Evolutionary conservation across 164 flowering plant species (phyloP).

Genomic region (Tetracentron sinense): DNA sequence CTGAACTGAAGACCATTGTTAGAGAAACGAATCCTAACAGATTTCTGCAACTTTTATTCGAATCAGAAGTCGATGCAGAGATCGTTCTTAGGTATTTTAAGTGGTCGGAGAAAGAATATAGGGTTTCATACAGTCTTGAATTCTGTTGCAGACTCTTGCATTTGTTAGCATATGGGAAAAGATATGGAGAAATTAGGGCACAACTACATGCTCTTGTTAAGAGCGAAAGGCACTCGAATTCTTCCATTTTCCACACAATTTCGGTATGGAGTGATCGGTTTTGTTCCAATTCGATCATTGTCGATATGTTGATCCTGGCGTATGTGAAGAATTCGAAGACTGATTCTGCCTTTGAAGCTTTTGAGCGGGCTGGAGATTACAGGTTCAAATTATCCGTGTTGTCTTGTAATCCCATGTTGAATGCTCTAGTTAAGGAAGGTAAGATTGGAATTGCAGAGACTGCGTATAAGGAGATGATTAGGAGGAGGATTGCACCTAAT

Average conservation of each 20-base stretch:
- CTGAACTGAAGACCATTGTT: conserved; percentile 32
- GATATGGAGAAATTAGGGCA: conserved; percentile 35
- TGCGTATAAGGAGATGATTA: conserved; percentile 54
- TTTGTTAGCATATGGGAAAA: conserved; percentile 29
- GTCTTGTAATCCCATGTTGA: conserved; percentile 54
- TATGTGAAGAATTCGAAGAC: conserved; percentile 35
- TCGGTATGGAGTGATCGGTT: conserved; percentile 22
- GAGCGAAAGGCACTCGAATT: conserved; percentile 20
- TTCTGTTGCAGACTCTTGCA: conserved; percentile 29
- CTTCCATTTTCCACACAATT: conserved; percentile 41
- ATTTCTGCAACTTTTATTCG: conserved; percentile 34
- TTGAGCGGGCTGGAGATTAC: conserved; percentile 58
- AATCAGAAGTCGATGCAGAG: conserved; percentile 23
- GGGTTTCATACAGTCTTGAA: conserved; percentile 31
- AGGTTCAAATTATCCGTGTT: conserved; percentile 43
- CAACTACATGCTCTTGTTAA: conserved; percentile 38
- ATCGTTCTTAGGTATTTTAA: conserved; percentile 34
- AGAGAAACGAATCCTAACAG: conserved; percentile 16
- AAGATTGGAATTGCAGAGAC: conserved; percentile 32
- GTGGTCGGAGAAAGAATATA: conserved; percentile 41
- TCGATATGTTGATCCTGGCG: conserved; percentile 53
- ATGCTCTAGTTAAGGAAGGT: conserved; percentile 37
- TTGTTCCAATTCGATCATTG: conserved; percentile 30
- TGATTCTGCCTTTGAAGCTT: conserved; percentile 46
- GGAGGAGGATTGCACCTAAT: conserved; percentile 44